Evolutionary conservation across 768 basidiomycete genomes (phyloP).

Genomic region (Mycena latifolia): DNA sequence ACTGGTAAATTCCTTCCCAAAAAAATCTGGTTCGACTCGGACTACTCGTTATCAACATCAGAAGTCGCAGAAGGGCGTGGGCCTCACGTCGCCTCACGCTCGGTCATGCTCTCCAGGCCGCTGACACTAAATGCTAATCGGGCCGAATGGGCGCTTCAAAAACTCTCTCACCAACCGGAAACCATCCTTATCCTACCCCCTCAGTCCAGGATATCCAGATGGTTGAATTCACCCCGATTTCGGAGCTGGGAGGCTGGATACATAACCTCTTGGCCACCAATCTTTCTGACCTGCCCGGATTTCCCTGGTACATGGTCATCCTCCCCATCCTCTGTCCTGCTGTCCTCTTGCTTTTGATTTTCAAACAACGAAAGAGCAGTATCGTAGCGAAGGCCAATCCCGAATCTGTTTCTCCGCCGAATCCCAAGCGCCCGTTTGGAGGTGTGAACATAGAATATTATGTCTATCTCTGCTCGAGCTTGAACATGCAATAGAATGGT

Average conservation of each 20-base stretch:
- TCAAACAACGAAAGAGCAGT: not conserved
- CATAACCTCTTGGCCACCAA: constrained; percentile 1
- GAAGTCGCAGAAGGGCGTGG: too few species aligned
- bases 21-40: too few species aligned
- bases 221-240: constrained; percentile 1
- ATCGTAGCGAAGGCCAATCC: not conserved
- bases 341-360: not conserved
- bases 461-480: not conserved
- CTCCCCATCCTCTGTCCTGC: not conserved
- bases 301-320: not conserved
- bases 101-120: too few species aligned
- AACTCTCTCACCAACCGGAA: not conserved
- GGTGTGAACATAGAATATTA: constrained; percentile 8
- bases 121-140: too few species aligned
- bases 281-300: not conserved
- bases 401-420: not conserved
- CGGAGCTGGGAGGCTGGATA: constrained; percentile 27
- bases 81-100: too few species aligned
- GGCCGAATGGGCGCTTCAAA: not conserved
- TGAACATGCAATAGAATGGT: constrained; percentile 10
- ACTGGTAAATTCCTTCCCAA: too few species aligned
- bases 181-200: not conserved
- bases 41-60: too few species aligned
- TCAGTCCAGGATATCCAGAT: constrained; percentile 1
- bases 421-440: constrained; percentile 22